Evolutionary conservation across 2,329 filamentous ascomycete species (phyloP).

Genomic region (Diaporthe citrichinensis): DNA sequence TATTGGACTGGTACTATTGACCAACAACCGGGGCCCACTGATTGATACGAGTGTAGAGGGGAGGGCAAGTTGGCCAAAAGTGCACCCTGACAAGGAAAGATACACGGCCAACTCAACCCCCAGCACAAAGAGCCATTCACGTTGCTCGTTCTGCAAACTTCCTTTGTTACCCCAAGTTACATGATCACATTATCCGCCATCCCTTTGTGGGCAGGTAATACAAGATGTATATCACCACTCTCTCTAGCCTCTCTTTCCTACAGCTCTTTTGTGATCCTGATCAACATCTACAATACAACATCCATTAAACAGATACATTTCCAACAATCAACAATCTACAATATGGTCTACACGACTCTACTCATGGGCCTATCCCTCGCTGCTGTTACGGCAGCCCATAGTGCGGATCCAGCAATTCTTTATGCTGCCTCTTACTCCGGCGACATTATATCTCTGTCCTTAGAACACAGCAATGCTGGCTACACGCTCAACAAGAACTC

Average conservation of each 20-base stretch:
- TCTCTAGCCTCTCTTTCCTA: neutral
- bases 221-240: neutral
- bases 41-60: neutral
- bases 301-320: neutral
- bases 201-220: neutral
- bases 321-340: neutral
- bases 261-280: neutral
- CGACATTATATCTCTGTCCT: neutral
- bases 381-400: neutral
- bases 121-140: neutral
- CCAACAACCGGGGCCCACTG: neutral
- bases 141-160: neutral
- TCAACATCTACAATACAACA: neutral
- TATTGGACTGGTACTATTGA: neutral
- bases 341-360: neutral
- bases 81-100: neutral
- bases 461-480: neutral
- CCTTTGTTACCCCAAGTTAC: neutral
- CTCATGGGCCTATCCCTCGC: neutral
- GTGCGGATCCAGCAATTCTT: neutral
- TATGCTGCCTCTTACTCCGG: conserved; percentile 12
- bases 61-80: neutral
- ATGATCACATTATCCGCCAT: neutral
- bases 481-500: neutral
- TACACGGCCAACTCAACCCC: no score